Base-by-base conservation (phyloP, 176 grass and related monocot species). In the Canna indica region DNA sequence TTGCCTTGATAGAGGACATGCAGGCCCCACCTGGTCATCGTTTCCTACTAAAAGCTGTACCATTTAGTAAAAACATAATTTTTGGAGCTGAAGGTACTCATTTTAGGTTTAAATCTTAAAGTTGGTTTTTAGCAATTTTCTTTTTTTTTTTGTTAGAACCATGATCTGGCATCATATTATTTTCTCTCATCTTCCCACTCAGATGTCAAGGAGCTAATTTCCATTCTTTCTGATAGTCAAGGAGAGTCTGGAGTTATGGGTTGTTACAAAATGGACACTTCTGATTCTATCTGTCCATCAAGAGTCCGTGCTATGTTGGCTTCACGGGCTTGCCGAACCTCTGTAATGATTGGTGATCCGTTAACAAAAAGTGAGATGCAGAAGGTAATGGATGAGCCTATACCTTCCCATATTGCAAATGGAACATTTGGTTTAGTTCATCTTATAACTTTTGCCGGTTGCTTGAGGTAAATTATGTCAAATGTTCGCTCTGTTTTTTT, bases 281-380 rank as follows among this genome's bases (percentile, higher is more conserved):
- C 82, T 66, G 84, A 81, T 68, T 90, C 94, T 65, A 17, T 97
- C 58, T 92, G 94, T 72, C 94, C 94, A 82, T 90, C 89, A n/a
- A 92, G 88, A 70, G 86, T 97, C 38, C 89, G 89, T 69, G 80
- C 88, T 77, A 97, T 97, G 94, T 83, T 97, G 65, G 94, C 94
- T 76, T 97, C 94, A 26, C 79, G 94, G 79, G 94, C 94, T 75
- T 92, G 94, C 47, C 77, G 76, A 66, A 92, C 85, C 71, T 97
- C 94, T 77, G 84, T 80, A 71, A 92, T 90, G 84, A 87, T 97
- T 42, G 89, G 89, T 25, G 89, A 97, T 85, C 82, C 94, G 64
- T 76, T 97, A 64, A 97, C 89, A 72, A 97, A 92, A 85, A 73
- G 24, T 26, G 81, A 85, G 73, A 97, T 97, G 94, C 91, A 81